These are phyloP conservation scores for Platismatia glauca DNA, from an alignment of 495 filamentous ascomycete genomes.

Conservation along the genomic window DNA sequence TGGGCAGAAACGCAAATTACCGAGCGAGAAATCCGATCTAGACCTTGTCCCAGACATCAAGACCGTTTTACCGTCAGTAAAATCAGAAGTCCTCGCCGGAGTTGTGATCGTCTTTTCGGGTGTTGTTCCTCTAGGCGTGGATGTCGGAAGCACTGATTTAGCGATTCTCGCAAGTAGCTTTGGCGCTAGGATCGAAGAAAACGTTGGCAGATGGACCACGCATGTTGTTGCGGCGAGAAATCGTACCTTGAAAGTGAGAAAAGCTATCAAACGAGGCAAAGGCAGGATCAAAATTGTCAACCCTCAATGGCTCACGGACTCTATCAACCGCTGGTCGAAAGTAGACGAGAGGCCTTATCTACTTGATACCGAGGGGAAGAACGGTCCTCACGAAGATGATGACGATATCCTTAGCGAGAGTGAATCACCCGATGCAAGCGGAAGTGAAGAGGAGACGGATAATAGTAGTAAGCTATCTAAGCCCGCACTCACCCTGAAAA, in stretches of 20 bases:
- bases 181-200: slow-evolving; percentile 60
- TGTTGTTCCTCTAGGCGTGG: slow-evolving; percentile 70
- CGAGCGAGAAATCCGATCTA: slow-evolving; percentile 42
- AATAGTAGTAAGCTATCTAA: slow-evolving; percentile 34
- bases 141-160: slow-evolving; percentile 71
- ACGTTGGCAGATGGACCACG: slow-evolving; percentile 50
- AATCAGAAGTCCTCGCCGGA: slow-evolving; percentile 57
- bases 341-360: slow-evolving; percentile 69
- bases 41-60: slow-evolving; percentile 77
- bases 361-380: slow-evolving; percentile 44
- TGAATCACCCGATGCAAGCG: slow-evolving; percentile 30
- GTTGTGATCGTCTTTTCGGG: slow-evolving; percentile 78
- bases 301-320: slow-evolving; percentile 79
- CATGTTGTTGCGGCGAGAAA: slow-evolving; percentile 65
- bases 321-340: slow-evolving; percentile 66
- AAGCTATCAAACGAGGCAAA: slow-evolving; percentile 59
- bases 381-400: slow-evolving; percentile 35
- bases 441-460: slow-evolving; percentile 35
- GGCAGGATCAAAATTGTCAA: slow-evolving; percentile 72
- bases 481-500: slow-evolving; percentile 38
- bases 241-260: slow-evolving; percentile 80
- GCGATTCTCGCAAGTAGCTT: slow-evolving; percentile 77
- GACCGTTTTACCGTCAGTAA: slow-evolving; percentile 68
- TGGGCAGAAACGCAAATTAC: slow-evolving; percentile 43
- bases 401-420: slow-evolving; percentile 27